Percentiles rank a stretch among this genome's conserved stretches.
Evolutionary conservation across 768 basidiomycete species (phyloP).

Genomic region (Pisolithus sp.): DNA sequence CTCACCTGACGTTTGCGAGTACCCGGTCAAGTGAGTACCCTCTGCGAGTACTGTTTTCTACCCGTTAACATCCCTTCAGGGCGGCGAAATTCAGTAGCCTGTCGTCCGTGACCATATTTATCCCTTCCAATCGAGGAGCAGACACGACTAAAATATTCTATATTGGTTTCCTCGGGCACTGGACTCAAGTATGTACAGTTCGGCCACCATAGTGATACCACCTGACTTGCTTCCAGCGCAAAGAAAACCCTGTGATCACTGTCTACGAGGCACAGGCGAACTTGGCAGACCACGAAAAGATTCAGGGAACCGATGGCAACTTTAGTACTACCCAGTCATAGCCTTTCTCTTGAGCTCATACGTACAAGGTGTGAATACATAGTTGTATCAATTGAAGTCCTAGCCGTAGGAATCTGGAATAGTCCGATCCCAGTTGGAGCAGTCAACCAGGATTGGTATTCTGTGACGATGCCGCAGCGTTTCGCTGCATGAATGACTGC

Average conservation of each 20-base stretch:
- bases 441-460: conserved; percentile 13
- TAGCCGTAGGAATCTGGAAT: neutral
- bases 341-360: neutral
- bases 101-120: conserved; percentile 74
- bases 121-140: conserved; percentile 76
- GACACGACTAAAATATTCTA: conserved; percentile 76
- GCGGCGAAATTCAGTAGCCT: conserved; percentile 82
- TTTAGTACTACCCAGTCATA: conserved; percentile 41
- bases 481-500: conserved; percentile 42
- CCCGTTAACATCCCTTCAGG: conserved; percentile 32
- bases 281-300: conserved; percentile 81
- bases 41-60: neutral
- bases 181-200: conserved; percentile 54
- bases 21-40: conserved; percentile 63
- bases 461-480: conserved; percentile 18
- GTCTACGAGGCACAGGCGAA: conserved; percentile 88
- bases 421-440: neutral
- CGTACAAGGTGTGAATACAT: neutral
- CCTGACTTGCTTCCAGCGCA: conserved; percentile 45
- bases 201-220: neutral
- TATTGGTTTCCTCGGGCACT: conserved; percentile 77
- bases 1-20: conserved; percentile 76
- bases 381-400: neutral
- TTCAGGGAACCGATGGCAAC: conserved; percentile 67
- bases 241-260: conserved; percentile 70